These are phyloP conservation scores for Cladosporium sp. DNA, from an alignment of 2,329 filamentous ascomycete genomes.

Conservation along the genomic window DNA sequence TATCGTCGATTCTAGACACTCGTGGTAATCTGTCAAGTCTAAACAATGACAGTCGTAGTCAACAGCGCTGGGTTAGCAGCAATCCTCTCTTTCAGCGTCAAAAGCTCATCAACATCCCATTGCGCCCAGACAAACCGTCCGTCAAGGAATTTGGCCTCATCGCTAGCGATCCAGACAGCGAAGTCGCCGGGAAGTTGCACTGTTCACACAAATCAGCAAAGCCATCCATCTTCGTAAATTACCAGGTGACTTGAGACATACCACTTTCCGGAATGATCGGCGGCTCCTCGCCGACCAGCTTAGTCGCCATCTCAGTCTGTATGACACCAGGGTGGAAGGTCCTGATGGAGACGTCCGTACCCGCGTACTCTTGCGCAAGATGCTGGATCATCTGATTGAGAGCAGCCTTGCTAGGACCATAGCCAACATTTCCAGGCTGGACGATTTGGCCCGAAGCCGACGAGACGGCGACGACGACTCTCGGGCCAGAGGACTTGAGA, in stretches of 20 bases:
- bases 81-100: constrained; percentile 15
- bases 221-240: background rate
- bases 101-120: constrained; percentile 41
- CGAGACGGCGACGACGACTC: constrained; percentile 32
- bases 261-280: too few relatives aligned
- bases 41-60: constrained; percentile 18
- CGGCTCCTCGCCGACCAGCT: background rate
- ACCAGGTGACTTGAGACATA: too few relatives aligned
- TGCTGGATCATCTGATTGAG: constrained; percentile 9
- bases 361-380: background rate
- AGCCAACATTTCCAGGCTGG: constrained; percentile 10
- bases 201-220: background rate
- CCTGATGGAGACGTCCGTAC: background rate
- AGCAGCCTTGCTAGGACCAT: constrained; percentile 3
- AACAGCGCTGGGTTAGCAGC: constrained; percentile 19
- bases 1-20: too few relatives aligned
- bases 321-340: constrained; percentile 9
- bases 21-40: background rate
- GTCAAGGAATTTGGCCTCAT: constrained; percentile 38
- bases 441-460: constrained; percentile 32
- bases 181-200: constrained; percentile 24
- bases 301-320: background rate
- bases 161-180: constrained; percentile 37
- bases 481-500: constrained; percentile 27
- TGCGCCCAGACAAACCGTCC: constrained; percentile 36